Base-by-base conservation (phyloP, 2,329 filamentous ascomycete genomes). In the Cladobotryum mycophilum region DNA sequence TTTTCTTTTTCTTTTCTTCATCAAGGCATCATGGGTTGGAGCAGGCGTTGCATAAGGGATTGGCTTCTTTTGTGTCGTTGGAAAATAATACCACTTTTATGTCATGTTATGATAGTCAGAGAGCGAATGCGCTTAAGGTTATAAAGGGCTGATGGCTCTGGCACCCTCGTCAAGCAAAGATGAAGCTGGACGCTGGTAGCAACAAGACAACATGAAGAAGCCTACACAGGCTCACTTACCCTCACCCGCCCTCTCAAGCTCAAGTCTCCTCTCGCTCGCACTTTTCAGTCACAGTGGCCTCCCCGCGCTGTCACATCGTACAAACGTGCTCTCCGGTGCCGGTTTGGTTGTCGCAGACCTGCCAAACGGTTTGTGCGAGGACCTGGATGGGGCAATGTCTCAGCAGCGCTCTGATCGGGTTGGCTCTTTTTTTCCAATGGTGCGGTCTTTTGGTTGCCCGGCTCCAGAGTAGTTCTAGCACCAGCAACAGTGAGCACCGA, bases 41-140 rank as follows among this genome's bases (percentile, higher is more conserved):
- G 43, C 48, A 22, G 51, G 51, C 51, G 51, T 53, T 53, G 51
- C 44, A 41, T 43, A 35, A 14, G 47, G 44, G 14, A 45, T 53
- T 51, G 33, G 15, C 37, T 44, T 35, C 17, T 50, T 45, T 22
- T 42, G 41, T 38, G 48, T 25, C 46, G 41, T 18, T 42, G 17
- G 41, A 45, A 4, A 49, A 52, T 35, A 42, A 34, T 17, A 46
- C 17, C 37, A 49, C 42, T 35, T 45, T 30, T 30, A 30, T 15
- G 13, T 45, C 42, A 42, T 45, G 22, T 45, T 34, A 35, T 45
- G 14, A 25, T 42, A 42, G 38, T 30, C 25, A 30, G 25, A 30
- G 25, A 30, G 25, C 25, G 6, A 7, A 6, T 8, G 25, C 25
- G 25, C 25, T 17, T 42, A 15, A 41, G 33, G 43, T 41, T 41